Conservation (phyloP, 140 eudicot species). For the Erigeron philadelphicus region DNA sequence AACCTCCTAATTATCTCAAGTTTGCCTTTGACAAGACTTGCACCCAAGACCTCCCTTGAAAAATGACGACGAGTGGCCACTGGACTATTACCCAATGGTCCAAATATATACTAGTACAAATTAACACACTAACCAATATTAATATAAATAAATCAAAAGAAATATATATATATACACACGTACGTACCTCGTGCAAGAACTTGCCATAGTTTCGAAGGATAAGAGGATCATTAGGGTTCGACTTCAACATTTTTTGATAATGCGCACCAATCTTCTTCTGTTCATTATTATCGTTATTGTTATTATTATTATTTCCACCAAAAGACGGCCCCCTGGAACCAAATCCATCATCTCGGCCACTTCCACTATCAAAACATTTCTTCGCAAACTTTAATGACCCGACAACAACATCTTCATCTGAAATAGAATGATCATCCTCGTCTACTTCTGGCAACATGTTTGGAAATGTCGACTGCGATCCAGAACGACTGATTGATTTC, state of each 20-base stretch:
- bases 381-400: slow-evolving; percentile 36
- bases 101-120: no score
- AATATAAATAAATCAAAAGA: not conserved
- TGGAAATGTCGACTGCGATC: slow-evolving; percentile 35
- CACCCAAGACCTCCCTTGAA: no score
- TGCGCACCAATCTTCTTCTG: slow-evolving; percentile 47
- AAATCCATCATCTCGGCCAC: slow-evolving; percentile 32
- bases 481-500: slow-evolving; percentile 17
- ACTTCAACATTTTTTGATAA: slow-evolving; percentile 51
- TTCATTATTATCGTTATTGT: slow-evolving; percentile 27
- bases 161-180: not conserved
- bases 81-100: no score
- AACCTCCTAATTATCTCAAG: no score
- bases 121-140: no score
- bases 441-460: slow-evolving; percentile 39
- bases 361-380: slow-evolving; percentile 25
- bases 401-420: slow-evolving; percentile 12
- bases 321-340: slow-evolving; percentile 28
- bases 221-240: slow-evolving; percentile 59
- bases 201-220: slow-evolving; percentile 71
- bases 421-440: slow-evolving; percentile 23
- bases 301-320: slow-evolving; percentile 32
- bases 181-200: slow-evolving; percentile 66
- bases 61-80: no score
- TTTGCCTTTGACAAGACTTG: no score